Base-by-base conservation (phyloP, 2,329 filamentous ascomycete species). In the Chrysosporium keratinophilum region DNA sequence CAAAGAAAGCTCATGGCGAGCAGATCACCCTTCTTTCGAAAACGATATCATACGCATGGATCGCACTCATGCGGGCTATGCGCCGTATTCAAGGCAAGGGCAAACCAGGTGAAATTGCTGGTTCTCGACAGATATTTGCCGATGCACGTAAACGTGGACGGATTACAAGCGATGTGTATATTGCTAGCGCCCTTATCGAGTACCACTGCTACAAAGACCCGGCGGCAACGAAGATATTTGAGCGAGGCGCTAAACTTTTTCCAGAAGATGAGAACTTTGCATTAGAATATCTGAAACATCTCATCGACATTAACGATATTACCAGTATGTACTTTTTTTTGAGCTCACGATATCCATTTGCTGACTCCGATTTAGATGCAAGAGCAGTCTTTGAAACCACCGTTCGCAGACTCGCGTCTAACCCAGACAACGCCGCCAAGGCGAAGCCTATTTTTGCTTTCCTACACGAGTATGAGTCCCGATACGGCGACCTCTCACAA, bases 301-400 rank as follows among this genome's bases (percentile, higher is more conserved):
- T 98, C 56, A 86, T 97, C 63, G 85, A 87, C 11, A 88, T 87
- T 66, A 91, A 95, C 62, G 93, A 98, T 69, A 84, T 89, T 46
- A 95, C 88, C 33, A 96, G 88, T 94, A 78, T 78, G 87, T 45
- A 41, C 34, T 14, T 17, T 40, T 63, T 49, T 5, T 47, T 34
- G 17, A 9, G 37, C 9, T 31, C 5, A 28, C 45, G 65, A 56
- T 12, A 12, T 52, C 41, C 49, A 57, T 64, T 58, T 39, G 40
- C 20, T 49, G n/a, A 50, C 17, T 3, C n/a, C 5, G n/a, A 34
- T 34, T 34, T 61, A 90, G 89, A 98, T 77, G 93, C 93, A 34
- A 82, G 93, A 60, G 90, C 93, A 9, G 89, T 96, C 1, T 98
- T 98, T 63, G 93, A 97, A 68, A 96, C 90, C 14, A 89, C 90